Conservation (phyloP, 1,139 yeast species). For the Entelexis sorbosivorans region DNA sequence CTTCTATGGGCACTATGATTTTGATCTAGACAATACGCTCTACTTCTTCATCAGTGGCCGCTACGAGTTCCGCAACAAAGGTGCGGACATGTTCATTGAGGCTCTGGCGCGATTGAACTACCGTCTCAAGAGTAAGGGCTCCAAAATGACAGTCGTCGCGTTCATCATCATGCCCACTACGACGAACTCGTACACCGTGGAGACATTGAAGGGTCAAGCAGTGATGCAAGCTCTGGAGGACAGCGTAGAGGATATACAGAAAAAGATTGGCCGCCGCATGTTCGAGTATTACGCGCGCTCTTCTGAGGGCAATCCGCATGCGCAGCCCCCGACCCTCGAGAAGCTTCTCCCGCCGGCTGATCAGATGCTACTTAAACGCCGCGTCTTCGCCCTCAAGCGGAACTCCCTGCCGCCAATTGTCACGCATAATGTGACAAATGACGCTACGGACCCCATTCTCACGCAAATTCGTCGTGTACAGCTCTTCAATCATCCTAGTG, state of each 20-base stretch:
- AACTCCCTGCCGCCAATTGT: slow-evolving; percentile 87
- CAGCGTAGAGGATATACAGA: slow-evolving; percentile 81
- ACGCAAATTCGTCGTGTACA: slow-evolving; percentile 88
- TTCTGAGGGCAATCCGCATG: slow-evolving; percentile 49
- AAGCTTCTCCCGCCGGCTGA: slow-evolving; percentile 82
- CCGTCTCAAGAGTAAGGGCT: slow-evolving; percentile 65
- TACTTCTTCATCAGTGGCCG: slow-evolving; percentile 96
- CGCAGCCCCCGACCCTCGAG: slow-evolving; percentile 55
- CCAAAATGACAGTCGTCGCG: slow-evolving; percentile 92
- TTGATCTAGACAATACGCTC: slow-evolving; percentile 83
- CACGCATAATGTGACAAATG: slow-evolving; percentile 96
- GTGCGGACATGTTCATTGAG: slow-evolving; percentile 92
- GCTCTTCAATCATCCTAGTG: slow-evolving; percentile 78
- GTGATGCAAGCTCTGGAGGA: slow-evolving; percentile 83
- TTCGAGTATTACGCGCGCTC: slow-evolving; percentile 79
- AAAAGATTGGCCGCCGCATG: slow-evolving; percentile 73
- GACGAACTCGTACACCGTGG: slow-evolving; percentile 88
- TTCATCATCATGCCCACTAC: slow-evolving; percentile 97
- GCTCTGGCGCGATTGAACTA: slow-evolving; percentile 86
- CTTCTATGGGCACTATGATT: slow-evolving; percentile 92
- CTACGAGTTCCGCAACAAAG: slow-evolving; percentile 92
- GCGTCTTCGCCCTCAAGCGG: slow-evolving; percentile 87
- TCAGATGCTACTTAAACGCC: slow-evolving; percentile 76
- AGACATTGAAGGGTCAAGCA: slow-evolving; percentile 92
- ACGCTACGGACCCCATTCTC: slow-evolving; percentile 78